phyloP scores from a whole-genome alignment of 108 stramenopile genomes.

The Skeletonema potamos region DNA sequence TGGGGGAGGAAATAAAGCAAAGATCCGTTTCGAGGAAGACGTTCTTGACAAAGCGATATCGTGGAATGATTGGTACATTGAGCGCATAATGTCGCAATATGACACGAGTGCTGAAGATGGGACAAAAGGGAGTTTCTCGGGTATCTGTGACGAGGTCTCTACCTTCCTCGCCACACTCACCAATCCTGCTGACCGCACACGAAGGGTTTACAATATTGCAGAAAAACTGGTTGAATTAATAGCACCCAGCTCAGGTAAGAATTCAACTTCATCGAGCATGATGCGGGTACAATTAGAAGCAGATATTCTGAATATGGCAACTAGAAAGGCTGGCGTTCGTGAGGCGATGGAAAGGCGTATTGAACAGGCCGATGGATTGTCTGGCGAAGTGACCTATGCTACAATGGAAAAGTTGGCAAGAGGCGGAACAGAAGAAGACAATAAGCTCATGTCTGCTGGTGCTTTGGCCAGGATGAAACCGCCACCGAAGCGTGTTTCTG shows the following conservation, averaged over 20 bases:
- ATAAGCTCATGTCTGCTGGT: conserved; percentile 19
- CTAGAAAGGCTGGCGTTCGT: conserved; percentile 50
- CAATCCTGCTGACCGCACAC: conserved; percentile 58
- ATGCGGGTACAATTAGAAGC: conserved; percentile 61
- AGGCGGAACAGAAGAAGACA: conserved; percentile 24
- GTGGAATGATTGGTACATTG: conserved; percentile 78
- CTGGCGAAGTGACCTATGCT: conserved; percentile 5
- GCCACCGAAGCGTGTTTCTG: not conserved
- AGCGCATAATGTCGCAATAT: conserved; percentile 46
- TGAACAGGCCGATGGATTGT: conserved; percentile 32
- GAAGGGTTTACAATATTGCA: conserved; percentile 47
- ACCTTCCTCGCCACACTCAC: conserved; percentile 57
- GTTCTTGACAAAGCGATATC: conserved; percentile 52
- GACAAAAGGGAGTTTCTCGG: conserved; percentile 37
- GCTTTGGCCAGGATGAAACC: conserved; percentile 20
- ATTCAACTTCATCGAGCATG: conserved; percentile 22
- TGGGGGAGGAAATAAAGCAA: conserved; percentile 31
- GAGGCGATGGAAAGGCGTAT: conserved; percentile 40
- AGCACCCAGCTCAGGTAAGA: conserved; percentile 9
- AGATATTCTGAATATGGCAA: conserved; percentile 51
- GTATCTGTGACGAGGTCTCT: conserved; percentile 61
- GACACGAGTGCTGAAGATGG: conserved; percentile 33
- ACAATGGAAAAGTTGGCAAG: conserved; percentile 17
- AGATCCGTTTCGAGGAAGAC: conserved; percentile 35
- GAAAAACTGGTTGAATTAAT: conserved; percentile 46